Evolutionary conservation across 2,329 filamentous ascomycete genomes (phyloP).

Genomic region (Colletotrichum sp.): DNA sequence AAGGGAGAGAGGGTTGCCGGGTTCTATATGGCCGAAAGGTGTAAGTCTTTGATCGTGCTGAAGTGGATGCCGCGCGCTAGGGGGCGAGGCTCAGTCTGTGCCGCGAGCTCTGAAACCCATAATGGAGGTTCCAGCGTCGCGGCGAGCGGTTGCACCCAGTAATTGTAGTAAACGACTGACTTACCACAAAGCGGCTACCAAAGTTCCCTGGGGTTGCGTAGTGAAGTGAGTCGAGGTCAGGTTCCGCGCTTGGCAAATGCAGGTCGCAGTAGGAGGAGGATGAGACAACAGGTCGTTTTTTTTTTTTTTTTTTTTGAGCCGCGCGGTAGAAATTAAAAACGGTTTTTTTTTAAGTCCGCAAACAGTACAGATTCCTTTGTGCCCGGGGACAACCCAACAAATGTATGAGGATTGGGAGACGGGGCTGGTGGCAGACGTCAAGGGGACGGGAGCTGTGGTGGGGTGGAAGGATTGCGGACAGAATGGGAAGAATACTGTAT

Average conservation of each 20-base stretch:
- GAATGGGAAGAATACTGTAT: conserved; percentile 10
- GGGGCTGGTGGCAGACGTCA: neutral
- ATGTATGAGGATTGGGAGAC: neutral
- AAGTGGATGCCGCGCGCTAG: conserved; percentile 19
- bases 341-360: too few relatives aligned
- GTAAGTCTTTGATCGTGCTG: conserved; percentile 1
- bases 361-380: neutral
- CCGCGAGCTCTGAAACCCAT: conserved; percentile 14
- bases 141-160: neutral
- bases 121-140: neutral
- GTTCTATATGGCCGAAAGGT: neutral
- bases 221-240: neutral
- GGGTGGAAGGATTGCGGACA: conserved; percentile 10
- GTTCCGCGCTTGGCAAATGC: conserved; percentile 7
- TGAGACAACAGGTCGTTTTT: conserved; percentile 3
- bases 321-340: too few relatives aligned
- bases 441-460: neutral
- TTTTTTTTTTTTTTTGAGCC: too few relatives aligned
- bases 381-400: neutral
- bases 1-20: neutral
- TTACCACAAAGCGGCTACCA: neutral
- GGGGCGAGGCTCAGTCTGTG: conserved; percentile 12
- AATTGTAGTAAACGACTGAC: conserved; percentile 1
- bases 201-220: neutral
- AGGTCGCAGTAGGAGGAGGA: neutral